Base-by-base conservation (phyloP, 371 early-diverging fungal species). In the Mucor irregularis region DNA sequence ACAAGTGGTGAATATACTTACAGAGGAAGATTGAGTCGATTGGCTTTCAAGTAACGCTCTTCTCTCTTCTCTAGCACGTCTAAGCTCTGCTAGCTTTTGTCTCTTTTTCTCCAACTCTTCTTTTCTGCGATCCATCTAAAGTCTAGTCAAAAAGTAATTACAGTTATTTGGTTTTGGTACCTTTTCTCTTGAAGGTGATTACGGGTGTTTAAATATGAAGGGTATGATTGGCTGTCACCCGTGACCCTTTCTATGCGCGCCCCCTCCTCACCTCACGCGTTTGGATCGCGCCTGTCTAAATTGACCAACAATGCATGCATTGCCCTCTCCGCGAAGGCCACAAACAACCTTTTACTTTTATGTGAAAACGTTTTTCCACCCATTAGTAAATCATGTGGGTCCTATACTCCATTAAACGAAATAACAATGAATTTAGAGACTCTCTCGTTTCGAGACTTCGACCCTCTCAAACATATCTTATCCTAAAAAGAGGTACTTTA, bases 61-160 rank as follows among this genome's bases (percentile, higher is more conserved):
- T 53, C 97, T 86, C 58, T 93, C 93, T 59, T 91, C 90, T 59
- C 94, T 80, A 45, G 87, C 86, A 30, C 89, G 83, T 57, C 93
- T 81, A 54, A 96, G 83, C 60, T 94, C 94, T 4, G 91, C 94
- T 45, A 96, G 77, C 80, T 93, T 93, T 56, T 87, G 86, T 55
- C 92, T 81, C 76, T 96, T 96, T 69, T 86, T 87, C 64, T 94
- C 94, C 42, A 96, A 76, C 71, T 95, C 96, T 61, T 89, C 87
- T 58, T 87, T 84, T 62, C 89, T 83, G 29, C 83, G 77, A 60
- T 90, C 87, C 88, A 88, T 88, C 39, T 30, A 6, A 16, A n/a
- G 25, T 43, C 21, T 21, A 30, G 9, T n/a, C n/a, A 33, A 30
- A 24, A 42, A 42, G 30, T 24, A 24, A 40, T 44, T 26, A 5